Conservation (phyloP, 176 grass and related monocot genomes). For the Miscanthus lutarioriparius region DNA sequence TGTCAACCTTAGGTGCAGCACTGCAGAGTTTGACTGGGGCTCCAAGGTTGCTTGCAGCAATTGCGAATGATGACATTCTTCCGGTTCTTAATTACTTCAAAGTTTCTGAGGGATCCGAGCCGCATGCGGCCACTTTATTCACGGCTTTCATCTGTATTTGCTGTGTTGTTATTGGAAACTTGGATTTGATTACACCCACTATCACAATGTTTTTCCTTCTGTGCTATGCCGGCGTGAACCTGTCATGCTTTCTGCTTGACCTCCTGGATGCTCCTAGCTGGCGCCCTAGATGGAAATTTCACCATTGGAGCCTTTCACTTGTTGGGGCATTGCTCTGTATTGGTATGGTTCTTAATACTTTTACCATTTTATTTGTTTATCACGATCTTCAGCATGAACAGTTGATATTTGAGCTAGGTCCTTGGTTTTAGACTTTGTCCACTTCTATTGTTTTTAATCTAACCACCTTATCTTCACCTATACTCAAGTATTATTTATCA, state of each 20-base stretch:
- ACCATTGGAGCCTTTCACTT: constrained; percentile 99
- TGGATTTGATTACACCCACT: constrained; percentile 96
- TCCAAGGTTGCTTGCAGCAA: constrained; percentile 90
- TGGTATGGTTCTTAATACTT: constrained; percentile 58
- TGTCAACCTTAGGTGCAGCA: constrained; percentile 98
- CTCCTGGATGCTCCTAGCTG: constrained; percentile 99
- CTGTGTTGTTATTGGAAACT: constrained; percentile 92
- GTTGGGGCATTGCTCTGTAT: constrained; percentile 86
- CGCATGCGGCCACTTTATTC: constrained; percentile 83
- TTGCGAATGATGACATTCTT: constrained; percentile 97
- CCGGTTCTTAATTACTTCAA: constrained; percentile 95
- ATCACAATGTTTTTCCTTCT: constrained; percentile 99
- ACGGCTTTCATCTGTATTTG: constrained; percentile 87
- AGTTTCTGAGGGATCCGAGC: constrained; percentile 86
- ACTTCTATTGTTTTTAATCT: constrained; percentile 23
- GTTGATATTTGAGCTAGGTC: neutral
- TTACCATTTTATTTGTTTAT: constrained; percentile 5
- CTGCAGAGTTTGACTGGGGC: constrained; percentile 94
- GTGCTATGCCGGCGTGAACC: constrained; percentile 93
- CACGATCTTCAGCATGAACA: neutral
- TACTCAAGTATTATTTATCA: constrained; percentile 5
- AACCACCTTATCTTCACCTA: constrained; percentile 13
- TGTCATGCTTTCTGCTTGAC: constrained; percentile 95
- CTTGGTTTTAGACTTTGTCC: constrained; percentile 11
- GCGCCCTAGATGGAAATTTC: constrained; percentile 98